Evolutionary conservation across 2,329 filamentous ascomycete genomes (phyloP), one percentile per base, ranked within the genome.

Genomic region (Ceratocystis cubensis): DNA sequence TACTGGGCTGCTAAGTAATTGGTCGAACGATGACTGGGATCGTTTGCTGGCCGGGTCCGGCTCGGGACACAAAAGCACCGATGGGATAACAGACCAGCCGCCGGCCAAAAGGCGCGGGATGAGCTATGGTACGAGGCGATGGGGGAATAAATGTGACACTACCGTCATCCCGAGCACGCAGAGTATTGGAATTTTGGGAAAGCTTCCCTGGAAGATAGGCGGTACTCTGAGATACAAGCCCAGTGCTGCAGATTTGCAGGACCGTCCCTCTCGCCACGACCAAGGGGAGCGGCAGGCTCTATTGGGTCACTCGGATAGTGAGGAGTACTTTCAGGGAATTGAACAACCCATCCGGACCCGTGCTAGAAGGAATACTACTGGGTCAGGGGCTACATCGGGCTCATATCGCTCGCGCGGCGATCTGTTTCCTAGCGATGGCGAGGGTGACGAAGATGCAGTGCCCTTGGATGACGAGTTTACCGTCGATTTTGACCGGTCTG

Each of bases 391-490:
- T 70, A 96, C 92, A 0, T 88, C 85, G 33, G 91, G 93, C 73
- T 96, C 92, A 5, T 85, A 88, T 70, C 88, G 92, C 71, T 96
- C 91, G 10, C 81, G 93, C 61, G 91, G 91, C 1, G 93, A 97
- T 75, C 78, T 97, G 13, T 94, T 96, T 70, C 91, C 91, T 0
- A 96, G 91, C 71, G 91, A 96, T 69, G 84, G 82, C 61, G 84
- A 87, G 72, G 91, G 92, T 65, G 91, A 95, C 69, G 92, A 96
- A 74, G 93, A 97, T 75, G 93, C 93, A 0, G 84, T 96, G n/a
- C 89, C 91, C 13, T 77, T 97, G 20, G 90, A 93, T 71, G 93
- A 96, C 73, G 92, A 96, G 72, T 95, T 97, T 71, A 89, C 91
- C 2, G 86, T 96, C 74, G 85, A 86, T 2, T 80, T 96, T 69